Conservation (phyloP, 2,329 filamentous ascomycete genomes). For the Arachnopeziza araneosa region DNA sequence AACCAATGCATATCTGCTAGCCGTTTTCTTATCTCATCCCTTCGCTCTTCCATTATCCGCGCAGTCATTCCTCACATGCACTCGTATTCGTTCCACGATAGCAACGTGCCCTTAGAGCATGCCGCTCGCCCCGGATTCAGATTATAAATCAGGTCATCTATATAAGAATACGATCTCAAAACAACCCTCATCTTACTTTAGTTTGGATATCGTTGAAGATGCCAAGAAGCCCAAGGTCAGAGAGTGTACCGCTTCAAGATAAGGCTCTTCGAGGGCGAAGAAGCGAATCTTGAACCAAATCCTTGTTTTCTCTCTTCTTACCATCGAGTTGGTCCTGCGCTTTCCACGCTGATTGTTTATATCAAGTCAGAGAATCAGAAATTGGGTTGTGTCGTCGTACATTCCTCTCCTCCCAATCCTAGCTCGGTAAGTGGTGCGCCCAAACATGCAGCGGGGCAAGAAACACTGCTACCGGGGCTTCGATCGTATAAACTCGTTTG, state of each 20-base stretch:
- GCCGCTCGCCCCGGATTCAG: too few species aligned
- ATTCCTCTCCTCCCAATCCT: background rate
- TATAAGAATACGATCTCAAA: too few species aligned
- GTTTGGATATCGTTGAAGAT: too few species aligned
- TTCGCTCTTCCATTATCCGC: background rate
- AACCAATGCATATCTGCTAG: too few species aligned
- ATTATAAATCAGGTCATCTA: too few species aligned
- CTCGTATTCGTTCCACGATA: background rate
- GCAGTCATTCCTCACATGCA: background rate
- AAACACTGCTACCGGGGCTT: background rate
- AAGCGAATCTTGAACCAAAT: background rate
- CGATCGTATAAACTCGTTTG: too few species aligned
- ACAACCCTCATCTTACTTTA: too few species aligned
- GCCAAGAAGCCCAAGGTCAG: too few species aligned
- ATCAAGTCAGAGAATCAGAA: background rate
- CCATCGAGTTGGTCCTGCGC: background rate
- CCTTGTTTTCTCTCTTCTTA: background rate
- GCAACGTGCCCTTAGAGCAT: background rate
- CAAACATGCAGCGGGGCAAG: background rate
- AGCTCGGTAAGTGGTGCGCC: background rate
- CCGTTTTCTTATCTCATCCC: background rate
- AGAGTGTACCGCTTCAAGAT: background rate
- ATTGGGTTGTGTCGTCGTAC: too few species aligned
- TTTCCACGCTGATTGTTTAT: background rate
- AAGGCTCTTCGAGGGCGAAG: background rate